Percentiles rank a stretch among this genome's conserved stretches.
phyloP scores from a whole-genome alignment of 2,329 filamentous ascomycete genomes.

The Colletotrichum endophyticum region DNA sequence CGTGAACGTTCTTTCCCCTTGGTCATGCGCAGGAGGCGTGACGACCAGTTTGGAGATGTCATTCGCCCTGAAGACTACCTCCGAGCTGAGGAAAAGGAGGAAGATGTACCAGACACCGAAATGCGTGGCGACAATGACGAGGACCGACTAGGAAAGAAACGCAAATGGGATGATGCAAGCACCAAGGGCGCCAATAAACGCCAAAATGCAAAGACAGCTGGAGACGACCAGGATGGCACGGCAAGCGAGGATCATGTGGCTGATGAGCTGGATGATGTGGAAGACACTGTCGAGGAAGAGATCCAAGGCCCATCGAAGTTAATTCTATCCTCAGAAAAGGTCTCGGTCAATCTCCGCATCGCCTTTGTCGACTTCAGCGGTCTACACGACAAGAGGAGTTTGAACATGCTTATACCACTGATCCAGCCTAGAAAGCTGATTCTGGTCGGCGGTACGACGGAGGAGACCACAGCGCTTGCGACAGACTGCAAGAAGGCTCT shows the following conservation, averaged over 20 bases:
- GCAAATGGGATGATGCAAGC: constrained; percentile 82
- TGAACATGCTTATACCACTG: constrained; percentile 93
- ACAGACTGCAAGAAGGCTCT: constrained; percentile 78
- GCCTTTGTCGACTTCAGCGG: constrained; percentile 92
- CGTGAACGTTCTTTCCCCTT: constrained; percentile 93
- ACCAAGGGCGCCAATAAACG: constrained; percentile 61
- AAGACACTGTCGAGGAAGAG: constrained; percentile 56
- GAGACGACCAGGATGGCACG: constrained; percentile 50
- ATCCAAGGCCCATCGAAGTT: constrained; percentile 76
- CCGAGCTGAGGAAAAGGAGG: constrained; percentile 87
- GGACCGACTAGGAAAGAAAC: constrained; percentile 83
- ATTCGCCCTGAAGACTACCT: constrained; percentile 95
- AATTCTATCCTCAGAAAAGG: constrained; percentile 63
- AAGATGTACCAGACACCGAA: constrained; percentile 68
- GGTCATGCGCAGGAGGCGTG: constrained; percentile 76
- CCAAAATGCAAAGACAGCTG: constrained; percentile 51
- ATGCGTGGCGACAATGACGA: constrained; percentile 56
- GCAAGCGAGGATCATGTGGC: constrained; percentile 28
- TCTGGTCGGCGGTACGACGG: constrained; percentile 79
- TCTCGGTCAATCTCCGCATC: constrained; percentile 76
- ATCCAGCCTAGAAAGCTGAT: constrained; percentile 95
- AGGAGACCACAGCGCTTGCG: constrained; percentile 81
- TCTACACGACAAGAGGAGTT: constrained; percentile 88
- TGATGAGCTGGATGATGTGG: constrained; percentile 64
- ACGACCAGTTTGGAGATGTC: constrained; percentile 91